These are phyloP conservation scores for Diaporthe helianthi DNA, from an alignment of 2,329 filamentous ascomycete genomes.

Conservation along the genomic window DNA sequence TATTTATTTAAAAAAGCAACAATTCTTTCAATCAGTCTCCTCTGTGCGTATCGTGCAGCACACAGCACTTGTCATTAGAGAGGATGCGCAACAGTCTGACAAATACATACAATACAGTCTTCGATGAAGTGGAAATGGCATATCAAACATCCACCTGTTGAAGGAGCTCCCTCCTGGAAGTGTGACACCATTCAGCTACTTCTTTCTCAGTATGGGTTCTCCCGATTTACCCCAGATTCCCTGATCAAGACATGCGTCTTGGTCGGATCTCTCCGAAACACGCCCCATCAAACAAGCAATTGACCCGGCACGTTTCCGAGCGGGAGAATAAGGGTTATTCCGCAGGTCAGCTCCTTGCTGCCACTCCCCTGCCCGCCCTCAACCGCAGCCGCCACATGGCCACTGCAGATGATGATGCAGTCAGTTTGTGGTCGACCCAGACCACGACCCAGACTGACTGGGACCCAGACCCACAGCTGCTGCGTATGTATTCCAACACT, in stretches of 20 bases:
- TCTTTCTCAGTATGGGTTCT: constrained; percentile 27
- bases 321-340: background rate
- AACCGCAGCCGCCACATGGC: constrained; percentile 20
- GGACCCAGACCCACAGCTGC: constrained; percentile 17
- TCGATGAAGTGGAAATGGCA: background rate
- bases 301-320: constrained; percentile 22
- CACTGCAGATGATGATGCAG: constrained; percentile 20
- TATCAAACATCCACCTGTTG: background rate
- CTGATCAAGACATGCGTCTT: constrained; percentile 30
- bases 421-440: constrained; percentile 10
- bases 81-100: background rate
- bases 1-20: no score
- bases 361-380: constrained; percentile 13
- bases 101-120: background rate
- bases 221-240: constrained; percentile 29
- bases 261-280: constrained; percentile 15
- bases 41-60: background rate
- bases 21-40: background rate
- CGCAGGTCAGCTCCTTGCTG: constrained; percentile 20
- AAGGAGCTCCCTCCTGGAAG: background rate
- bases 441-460: constrained; percentile 11
- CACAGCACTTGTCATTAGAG: background rate
- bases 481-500: background rate
- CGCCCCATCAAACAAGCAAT: constrained; percentile 18
- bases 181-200: constrained; percentile 11